Evolutionary conservation across 2,329 filamentous ascomycete species (phyloP), one percentile per base, ranked within the genome.

Genomic region (Pyrenochaeta sp.): DNA sequence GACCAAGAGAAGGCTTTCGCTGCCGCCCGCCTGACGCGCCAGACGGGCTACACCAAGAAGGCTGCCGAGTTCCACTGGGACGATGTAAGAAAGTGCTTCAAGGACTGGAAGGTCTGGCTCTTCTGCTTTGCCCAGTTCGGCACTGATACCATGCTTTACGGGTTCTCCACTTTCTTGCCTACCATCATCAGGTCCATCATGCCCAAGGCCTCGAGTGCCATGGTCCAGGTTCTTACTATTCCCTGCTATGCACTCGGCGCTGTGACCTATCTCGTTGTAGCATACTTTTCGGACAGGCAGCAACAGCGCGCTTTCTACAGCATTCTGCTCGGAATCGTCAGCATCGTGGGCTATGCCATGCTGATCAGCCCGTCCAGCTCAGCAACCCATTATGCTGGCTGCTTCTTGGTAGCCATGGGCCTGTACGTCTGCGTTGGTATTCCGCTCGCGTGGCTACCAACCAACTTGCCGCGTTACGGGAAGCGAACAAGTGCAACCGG

Each of bases 231-330:
- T 21, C 79, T 92, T 22, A 92, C 89, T 0, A 87, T 93, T 32
- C 89, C 89, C 0, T 90, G 87, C 68, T 92, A 92, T 65, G 82
- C 83, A 4, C 67, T 90, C 4, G 89, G 88, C 3, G 88, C 88
- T 0, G 76, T 86, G 5, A 81, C 80, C 0, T 92, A 90, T 65
- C 81, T 92, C 65, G 51, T 76, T 7, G 76, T 83, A 2, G 88
- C 88, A 0, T 81, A 79, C 58, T 69, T 88, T 30, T 89, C 86
- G 4, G 89, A 93, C 63, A 78, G 79, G 41, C 75, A 79, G 50
- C 87, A 90, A 69, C 78, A 75, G 43, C 81, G 89, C 27, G 88
- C 81, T 0, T 53, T 89, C 0, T 88, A 87, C 52, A 80, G 80
- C 17, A 79, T 87, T 20, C 63, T 82, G 8, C 87, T 89, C 54